Percentiles rank a stretch among this genome's conserved stretches.
phyloP scores from a whole-genome alignment of 768 basidiomycete species.

The Leccinum boreale region DNA sequence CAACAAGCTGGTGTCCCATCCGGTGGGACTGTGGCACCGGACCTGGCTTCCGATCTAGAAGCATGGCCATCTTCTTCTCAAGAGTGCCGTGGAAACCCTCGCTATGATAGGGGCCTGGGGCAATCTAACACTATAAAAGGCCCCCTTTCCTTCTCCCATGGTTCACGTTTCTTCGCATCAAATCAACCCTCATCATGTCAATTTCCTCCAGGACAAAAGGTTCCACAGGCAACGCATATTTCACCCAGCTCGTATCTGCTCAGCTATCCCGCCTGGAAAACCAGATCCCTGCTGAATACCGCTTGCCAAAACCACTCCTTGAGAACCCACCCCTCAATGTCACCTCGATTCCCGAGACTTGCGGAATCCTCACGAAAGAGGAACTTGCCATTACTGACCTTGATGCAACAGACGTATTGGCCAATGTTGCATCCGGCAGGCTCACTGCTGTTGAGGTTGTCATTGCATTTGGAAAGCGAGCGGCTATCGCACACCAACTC shows the following conservation, averaged over 20 bases:
- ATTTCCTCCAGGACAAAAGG: conserved; percentile 21
- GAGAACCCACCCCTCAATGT: conserved; percentile 31
- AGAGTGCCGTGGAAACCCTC: neutral
- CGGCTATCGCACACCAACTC: conserved; percentile 50
- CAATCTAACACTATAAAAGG: neutral
- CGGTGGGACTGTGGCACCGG: neutral
- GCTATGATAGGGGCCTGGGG: neutral
- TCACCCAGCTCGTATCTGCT: conserved; percentile 16
- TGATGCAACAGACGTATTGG: conserved; percentile 35
- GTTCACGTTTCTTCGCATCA: neutral
- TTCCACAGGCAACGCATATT: conserved; percentile 20
- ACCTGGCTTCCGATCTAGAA: neutral
- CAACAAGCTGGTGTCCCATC: neutral
- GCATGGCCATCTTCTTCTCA: neutral
- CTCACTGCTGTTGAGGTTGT: conserved; percentile 39
- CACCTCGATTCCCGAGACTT: conserved; percentile 29
- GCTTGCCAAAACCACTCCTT: conserved; percentile 15
- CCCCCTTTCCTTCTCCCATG: neutral
- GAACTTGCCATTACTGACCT: conserved; percentile 35
- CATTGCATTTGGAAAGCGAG: conserved; percentile 47
- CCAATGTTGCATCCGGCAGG: conserved; percentile 26
- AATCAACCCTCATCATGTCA: conserved; percentile 9
- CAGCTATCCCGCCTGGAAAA: conserved; percentile 19
- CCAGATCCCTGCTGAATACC: conserved; percentile 22
- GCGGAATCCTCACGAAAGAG: conserved; percentile 30